phyloP scores from a whole-genome alignment of 352 stramenopile species.

The Globisporangium viniferum region DNA sequence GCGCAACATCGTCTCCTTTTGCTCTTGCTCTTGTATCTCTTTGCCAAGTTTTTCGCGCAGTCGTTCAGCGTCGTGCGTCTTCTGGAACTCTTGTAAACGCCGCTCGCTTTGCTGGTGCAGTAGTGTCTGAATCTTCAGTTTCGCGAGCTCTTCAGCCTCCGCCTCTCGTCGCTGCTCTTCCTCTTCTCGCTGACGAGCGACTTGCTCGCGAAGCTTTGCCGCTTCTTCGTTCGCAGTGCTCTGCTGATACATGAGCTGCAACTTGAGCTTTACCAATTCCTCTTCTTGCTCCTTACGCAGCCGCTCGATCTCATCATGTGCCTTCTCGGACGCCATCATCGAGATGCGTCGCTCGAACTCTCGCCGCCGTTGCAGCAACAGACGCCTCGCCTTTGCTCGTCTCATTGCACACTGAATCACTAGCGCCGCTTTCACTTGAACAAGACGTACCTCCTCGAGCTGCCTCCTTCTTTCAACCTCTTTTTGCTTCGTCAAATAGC shows the following conservation, averaged over 20 bases:
- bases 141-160: constrained; percentile 55
- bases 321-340: constrained; percentile 79
- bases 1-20: constrained; percentile 42
- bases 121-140: constrained; percentile 48
- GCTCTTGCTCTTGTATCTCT: constrained; percentile 37
- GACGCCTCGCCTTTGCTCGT: constrained; percentile 31
- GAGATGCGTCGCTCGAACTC: constrained; percentile 81
- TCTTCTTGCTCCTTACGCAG: constrained; percentile 70
- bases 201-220: constrained; percentile 33
- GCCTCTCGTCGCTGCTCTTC: constrained; percentile 41
- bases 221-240: constrained; percentile 48
- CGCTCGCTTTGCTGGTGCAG: constrained; percentile 54
- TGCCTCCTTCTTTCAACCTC: constrained; percentile 30
- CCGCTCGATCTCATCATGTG: constrained; percentile 74
- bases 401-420: constrained; percentile 70
- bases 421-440: constrained; percentile 47
- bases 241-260: constrained; percentile 62
- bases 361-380: constrained; percentile 41
- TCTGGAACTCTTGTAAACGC: constrained; percentile 32
- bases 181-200: constrained; percentile 42
- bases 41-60: constrained; percentile 42
- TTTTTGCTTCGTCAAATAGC: constrained; percentile 27
- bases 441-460: constrained; percentile 25
- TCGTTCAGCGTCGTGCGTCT: constrained; percentile 30
- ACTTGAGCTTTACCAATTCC: constrained; percentile 58